Evolutionary conservation across 2,329 filamentous ascomycete genomes (phyloP).

Genomic region (Fragosphaeria purpurea): DNA sequence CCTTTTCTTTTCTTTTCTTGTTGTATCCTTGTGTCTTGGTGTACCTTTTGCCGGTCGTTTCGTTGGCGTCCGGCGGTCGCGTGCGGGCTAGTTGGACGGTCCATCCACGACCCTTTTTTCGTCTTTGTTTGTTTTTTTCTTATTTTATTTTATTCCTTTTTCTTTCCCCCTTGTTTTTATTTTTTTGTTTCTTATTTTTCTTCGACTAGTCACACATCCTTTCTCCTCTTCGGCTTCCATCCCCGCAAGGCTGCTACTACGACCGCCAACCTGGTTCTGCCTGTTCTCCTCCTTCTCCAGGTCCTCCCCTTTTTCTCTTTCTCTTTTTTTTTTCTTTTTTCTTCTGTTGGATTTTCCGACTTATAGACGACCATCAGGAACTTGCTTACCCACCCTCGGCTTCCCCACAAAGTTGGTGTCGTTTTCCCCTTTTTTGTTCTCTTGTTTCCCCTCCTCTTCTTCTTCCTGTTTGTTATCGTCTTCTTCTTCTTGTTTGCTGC

Average conservation of each 20-base stretch:
- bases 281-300: background rate
- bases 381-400: no score
- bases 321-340: background rate
- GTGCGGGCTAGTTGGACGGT: no score
- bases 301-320: background rate
- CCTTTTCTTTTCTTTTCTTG: background rate
- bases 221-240: background rate
- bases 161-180: background rate
- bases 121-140: background rate
- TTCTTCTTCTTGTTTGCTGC: background rate
- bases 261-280: no score
- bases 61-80: no score
- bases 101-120: background rate
- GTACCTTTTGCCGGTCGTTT: background rate
- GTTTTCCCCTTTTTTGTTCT: no score
- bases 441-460: background rate
- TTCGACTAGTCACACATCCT: background rate
- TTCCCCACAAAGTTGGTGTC: no score
- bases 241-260: background rate
- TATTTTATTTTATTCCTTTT: background rate
- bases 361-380: no score
- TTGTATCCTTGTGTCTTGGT: background rate
- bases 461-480: constrained; percentile 3
- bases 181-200: background rate
- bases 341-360: background rate